Percentiles rank a stretch among this genome's conserved stretches.
Evolutionary conservation across 1,284 basidiomycete genomes (phyloP).

Genomic region (Phylloporus gajari): DNA sequence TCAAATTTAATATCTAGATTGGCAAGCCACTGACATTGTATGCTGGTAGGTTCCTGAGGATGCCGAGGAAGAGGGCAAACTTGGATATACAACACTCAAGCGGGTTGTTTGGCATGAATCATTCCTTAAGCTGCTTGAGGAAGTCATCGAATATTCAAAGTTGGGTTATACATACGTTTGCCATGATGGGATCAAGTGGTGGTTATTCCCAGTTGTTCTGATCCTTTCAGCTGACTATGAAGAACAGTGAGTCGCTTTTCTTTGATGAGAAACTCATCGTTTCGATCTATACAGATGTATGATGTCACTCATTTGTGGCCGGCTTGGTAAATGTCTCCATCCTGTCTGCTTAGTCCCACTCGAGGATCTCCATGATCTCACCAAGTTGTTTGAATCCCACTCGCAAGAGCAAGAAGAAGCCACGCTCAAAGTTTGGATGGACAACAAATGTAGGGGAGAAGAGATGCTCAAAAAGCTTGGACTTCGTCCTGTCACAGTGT

Average conservation of each 20-base stretch:
- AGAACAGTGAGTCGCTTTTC: constrained; percentile 33
- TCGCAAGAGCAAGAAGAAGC: background rate
- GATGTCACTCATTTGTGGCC: constrained; percentile 29
- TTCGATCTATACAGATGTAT: constrained; percentile 24
- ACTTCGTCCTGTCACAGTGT: background rate
- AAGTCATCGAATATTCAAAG: background rate
- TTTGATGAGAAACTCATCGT: background rate
- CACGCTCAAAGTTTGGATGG: background rate
- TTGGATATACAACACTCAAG: constrained; percentile 47
- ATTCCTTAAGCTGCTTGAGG: constrained; percentile 29
- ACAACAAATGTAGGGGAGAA: background rate
- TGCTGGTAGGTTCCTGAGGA: constrained; percentile 46
- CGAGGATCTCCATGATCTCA: background rate
- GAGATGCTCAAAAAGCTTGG: background rate
- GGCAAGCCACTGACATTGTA: too few species aligned
- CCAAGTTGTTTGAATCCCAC: background rate
- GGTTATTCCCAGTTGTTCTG: constrained; percentile 23
- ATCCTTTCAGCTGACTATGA: constrained; percentile 32
- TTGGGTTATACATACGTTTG: constrained; percentile 18
- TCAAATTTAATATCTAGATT: too few species aligned
- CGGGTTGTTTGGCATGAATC: constrained; percentile 44
- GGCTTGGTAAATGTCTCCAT: background rate
- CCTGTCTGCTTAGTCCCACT: background rate
- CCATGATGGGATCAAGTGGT: constrained; percentile 11
- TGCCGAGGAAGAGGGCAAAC: constrained; percentile 38